phyloP scores from a whole-genome alignment of 257 asterid genomes.

The Knoxia roxburghii region DNA sequence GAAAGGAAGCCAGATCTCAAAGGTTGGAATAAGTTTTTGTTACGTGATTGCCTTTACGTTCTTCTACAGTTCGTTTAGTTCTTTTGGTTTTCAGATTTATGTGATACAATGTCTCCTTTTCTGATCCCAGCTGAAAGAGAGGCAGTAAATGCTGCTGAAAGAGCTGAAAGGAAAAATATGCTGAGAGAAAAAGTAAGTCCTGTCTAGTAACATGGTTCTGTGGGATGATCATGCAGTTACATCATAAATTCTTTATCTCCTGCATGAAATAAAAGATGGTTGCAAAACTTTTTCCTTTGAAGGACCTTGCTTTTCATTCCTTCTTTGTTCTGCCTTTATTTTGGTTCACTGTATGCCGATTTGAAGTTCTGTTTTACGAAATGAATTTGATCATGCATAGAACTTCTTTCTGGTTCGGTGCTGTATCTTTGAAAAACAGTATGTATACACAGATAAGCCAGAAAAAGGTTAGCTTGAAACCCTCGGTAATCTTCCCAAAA shows the following conservation, averaged over 20 bases:
- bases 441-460: not conserved
- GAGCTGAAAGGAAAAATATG: constrained; percentile 79
- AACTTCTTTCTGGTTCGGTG: not conserved
- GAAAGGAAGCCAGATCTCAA: constrained; percentile 88
- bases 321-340: not conserved
- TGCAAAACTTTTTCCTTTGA: too few relatives aligned
- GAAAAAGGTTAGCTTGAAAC: too few relatives aligned
- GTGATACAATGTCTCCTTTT: constrained; percentile 8
- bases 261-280: not conserved
- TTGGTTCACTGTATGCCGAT: not conserved
- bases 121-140: constrained; percentile 73
- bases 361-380: not conserved
- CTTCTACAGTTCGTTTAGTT: not conserved
- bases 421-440: not conserved
- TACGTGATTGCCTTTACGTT: not conserved
- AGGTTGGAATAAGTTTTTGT: constrained; percentile 38
- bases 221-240: not conserved
- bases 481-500: too few relatives aligned
- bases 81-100: constrained; percentile 1
- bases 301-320: not conserved
- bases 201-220: not conserved
- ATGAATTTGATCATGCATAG: not conserved
- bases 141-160: constrained; percentile 86
- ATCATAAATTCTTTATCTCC: not conserved
- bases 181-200: constrained; percentile 82